These are phyloP conservation scores for Phytophthora colocasiae DNA, from an alignment of 352 stramenopile genomes.

Conservation along the genomic window DNA sequence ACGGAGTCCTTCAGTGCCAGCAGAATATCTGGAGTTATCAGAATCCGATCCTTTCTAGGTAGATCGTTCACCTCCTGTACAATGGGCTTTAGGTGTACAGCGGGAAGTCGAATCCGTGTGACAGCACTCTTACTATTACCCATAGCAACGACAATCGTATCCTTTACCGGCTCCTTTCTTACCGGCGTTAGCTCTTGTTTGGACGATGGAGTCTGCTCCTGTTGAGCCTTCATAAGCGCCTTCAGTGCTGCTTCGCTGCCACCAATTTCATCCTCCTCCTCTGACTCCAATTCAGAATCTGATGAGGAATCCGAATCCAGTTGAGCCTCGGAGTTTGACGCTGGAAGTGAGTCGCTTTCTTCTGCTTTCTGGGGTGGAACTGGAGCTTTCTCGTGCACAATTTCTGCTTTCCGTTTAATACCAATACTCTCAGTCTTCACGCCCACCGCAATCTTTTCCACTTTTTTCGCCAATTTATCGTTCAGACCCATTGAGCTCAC, in stretches of 20 bases:
- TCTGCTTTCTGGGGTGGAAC: neutral
- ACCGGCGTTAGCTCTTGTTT: neutral
- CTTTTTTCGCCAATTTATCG: neutral
- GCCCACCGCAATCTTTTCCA: neutral
- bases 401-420: neutral
- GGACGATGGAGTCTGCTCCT: neutral
- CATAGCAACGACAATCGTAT: neutral
- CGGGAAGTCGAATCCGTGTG: neutral
- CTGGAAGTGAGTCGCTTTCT: neutral
- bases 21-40: neutral
- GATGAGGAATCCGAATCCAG: neutral
- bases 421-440: neutral
- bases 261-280: neutral
- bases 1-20: neutral
- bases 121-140: neutral
- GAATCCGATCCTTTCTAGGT: neutral
- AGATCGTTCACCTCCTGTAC: neutral
- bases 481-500: neutral
- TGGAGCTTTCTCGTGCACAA: neutral
- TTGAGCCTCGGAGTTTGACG: neutral
- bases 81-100: neutral
- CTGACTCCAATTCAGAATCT: neutral
- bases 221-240: slow-evolving; percentile 1
- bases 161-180: neutral
- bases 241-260: slow-evolving; percentile 16